Percentiles rank a stretch among this genome's conserved stretches.
Conservation (phyloP, 2,329 filamentous ascomycete species). For the Aspergillus glaucus region DNA sequence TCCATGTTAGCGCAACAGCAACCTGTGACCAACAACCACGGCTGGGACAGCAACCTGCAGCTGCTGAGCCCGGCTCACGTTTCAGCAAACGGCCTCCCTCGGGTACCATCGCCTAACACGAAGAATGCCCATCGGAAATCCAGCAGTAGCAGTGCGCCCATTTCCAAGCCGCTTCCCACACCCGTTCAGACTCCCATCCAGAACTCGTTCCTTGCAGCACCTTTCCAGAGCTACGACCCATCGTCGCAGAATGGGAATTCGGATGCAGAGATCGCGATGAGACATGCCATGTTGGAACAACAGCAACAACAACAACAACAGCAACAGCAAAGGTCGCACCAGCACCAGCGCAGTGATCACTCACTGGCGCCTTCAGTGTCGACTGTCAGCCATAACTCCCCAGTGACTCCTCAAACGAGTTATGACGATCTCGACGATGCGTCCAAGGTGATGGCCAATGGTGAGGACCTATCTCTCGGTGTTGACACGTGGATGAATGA, state of each 20-base stretch:
- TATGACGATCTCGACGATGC: constrained; percentile 49
- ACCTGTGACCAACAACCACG: constrained; percentile 26
- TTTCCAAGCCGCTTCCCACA: constrained; percentile 48
- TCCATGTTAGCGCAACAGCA: constrained; percentile 39
- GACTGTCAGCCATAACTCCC: constrained; percentile 55
- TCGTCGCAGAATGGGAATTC: constrained; percentile 38
- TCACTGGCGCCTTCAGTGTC: constrained; percentile 55
- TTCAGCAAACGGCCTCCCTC: constrained; percentile 19
- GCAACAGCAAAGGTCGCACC: constrained; percentile 26
- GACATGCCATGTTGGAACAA: constrained; percentile 50
- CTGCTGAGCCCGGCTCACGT: constrained; percentile 30
- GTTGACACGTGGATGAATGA: constrained; percentile 49
- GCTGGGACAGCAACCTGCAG: constrained; percentile 32
- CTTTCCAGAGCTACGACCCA: constrained; percentile 42
- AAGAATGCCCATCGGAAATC: constrained; percentile 35
- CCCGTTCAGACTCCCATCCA: constrained; percentile 51
- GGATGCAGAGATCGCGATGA: constrained; percentile 55
- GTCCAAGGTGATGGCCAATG: constrained; percentile 46
- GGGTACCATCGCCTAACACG: constrained; percentile 18
- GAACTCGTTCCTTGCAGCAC: constrained; percentile 43
- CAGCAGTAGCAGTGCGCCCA: constrained; percentile 32
- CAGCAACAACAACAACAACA: constrained; percentile 32
- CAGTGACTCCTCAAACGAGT: constrained; percentile 54
- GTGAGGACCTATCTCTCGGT: constrained; percentile 44
- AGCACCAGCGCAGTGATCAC: constrained; percentile 40